Evolutionary conservation across 192 early-diverging fungal species (phyloP), one percentile per base, ranked within the genome.

Genomic region (Piromyces sp.): DNA sequence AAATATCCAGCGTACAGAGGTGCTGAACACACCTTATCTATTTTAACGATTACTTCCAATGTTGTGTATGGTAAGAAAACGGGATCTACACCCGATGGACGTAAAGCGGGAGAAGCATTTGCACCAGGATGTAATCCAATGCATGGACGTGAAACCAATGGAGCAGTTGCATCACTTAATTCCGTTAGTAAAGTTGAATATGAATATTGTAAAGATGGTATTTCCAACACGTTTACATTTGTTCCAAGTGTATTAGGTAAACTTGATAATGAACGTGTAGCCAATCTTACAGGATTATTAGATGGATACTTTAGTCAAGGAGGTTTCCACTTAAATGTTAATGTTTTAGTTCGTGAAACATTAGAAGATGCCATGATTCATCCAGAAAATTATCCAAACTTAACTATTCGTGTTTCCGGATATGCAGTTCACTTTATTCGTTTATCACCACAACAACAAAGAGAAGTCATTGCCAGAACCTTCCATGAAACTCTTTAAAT

Each of bases 341-440:
- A 83, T 78, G 83, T 83, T 13, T 30, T 83, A 51, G 33, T 40
- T 29, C 80, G 83, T 31, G 83, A 83, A 42, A 83, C 83, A 1
- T 83, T 83, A 29, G 83, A 79, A 15, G 83, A 83, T 30, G 83
- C 83, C 12, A 83, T 83, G 83, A 83, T 31, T 33, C 83, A 83
- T n/a, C 83, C 83, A 30, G 83, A 83, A 83, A 84, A 84, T 1
- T 83, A 83, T 83, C 83, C 83, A 30, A 83, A 83, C 82, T 79
- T 83, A 31, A 83, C 83, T 31, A 83, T 83, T 36, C 82, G 83
- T 29, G 83, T 83, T 29, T 83, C 81, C 2, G 83, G 83, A 26
- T 83, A 83, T 42, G 83, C 83, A 13, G 83, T 83, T 28, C 78
- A 83, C 83, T 83, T 83, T 16, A 42, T 36, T 31, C n/a, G 81